Evolutionary conservation across 805 yeast species (phyloP).

Genomic region (Barnettozyma californica): DNA sequence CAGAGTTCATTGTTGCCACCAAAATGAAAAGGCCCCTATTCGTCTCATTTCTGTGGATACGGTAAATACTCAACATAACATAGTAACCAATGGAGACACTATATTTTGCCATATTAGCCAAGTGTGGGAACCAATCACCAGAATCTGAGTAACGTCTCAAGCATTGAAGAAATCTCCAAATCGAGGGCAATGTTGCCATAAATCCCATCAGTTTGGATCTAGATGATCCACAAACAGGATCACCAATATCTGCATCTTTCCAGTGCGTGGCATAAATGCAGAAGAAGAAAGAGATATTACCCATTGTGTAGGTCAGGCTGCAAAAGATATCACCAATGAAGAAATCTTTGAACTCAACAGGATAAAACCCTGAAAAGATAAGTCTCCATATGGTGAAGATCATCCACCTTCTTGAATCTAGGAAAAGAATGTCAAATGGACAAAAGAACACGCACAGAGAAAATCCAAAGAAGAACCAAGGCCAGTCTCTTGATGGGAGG

Average conservation of each 20-base stretch:
- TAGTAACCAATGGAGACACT: constrained; percentile 60
- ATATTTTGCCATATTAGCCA: constrained; percentile 84
- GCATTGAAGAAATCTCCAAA: constrained; percentile 91
- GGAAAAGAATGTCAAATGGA: constrained; percentile 56
- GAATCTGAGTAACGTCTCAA: constrained; percentile 87
- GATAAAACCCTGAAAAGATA: constrained; percentile 77
- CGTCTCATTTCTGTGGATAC: constrained; percentile 44
- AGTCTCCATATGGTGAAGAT: constrained; percentile 67
- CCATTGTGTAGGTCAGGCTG: constrained; percentile 81
- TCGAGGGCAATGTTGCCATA: constrained; percentile 75
- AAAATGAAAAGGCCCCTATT: constrained; percentile 57
- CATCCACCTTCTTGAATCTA: constrained; percentile 74
- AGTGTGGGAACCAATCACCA: constrained; percentile 94
- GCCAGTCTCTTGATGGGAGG: constrained; percentile 69
- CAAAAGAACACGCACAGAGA: constrained; percentile 43
- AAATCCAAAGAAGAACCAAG: constrained; percentile 67
- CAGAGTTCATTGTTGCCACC: constrained; percentile 69
- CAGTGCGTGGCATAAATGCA: constrained; percentile 76
- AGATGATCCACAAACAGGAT: constrained; percentile 65
- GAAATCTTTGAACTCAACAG: constrained; percentile 94
- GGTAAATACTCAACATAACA: constrained; percentile 68
- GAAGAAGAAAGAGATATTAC: constrained; percentile 79
- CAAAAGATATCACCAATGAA: constrained; percentile 88
- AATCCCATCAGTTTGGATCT: constrained; percentile 78
- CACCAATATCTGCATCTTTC: constrained; percentile 44